Evolutionary conservation across 257 asterid genomes (phyloP).

Genomic region (Dorcoceras hygrometricum): DNA sequence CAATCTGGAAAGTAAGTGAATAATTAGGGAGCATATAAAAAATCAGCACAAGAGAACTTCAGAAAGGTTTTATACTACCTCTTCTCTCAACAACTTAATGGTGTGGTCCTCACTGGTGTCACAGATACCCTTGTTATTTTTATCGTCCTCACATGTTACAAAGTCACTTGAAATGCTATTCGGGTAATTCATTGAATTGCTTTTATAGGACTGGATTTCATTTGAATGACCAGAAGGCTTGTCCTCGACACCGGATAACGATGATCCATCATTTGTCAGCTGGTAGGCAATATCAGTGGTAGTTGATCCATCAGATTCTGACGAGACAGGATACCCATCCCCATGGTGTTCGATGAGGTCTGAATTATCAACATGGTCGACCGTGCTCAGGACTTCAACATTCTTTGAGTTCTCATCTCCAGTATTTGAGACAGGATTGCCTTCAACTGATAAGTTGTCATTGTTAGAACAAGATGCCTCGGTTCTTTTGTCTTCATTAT

Average conservation of each 20-base stretch:
- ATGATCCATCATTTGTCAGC: conserved; percentile 36
- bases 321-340: conserved; percentile 54
- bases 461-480: conserved; percentile 23
- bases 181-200: conserved; percentile 27
- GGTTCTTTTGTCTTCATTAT: conserved; percentile 43
- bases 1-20: conserved; percentile 48
- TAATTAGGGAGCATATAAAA: conserved; percentile 26
- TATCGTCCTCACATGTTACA: conserved; percentile 34
- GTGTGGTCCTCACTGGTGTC: conserved; percentile 41
- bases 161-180: conserved; percentile 32
- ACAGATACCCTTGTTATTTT: conserved; percentile 32
- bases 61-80: conserved; percentile 45
- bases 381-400: conserved; percentile 33
- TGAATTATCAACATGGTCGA: conserved; percentile 26
- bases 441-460: conserved; percentile 29
- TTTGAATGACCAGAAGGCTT: conserved; percentile 28
- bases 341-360: conserved; percentile 37
- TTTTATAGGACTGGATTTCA: conserved; percentile 23
- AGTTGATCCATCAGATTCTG: conserved; percentile 57
- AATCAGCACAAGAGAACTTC: conserved; percentile 8
- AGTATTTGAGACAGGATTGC: conserved; percentile 32
- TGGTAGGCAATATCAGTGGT: conserved; percentile 31
- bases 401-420: conserved; percentile 33
- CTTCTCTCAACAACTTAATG: conserved; percentile 52
- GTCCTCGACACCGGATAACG: conserved; percentile 30